phyloP scores from a whole-genome alignment of 2,329 filamentous ascomycete genomes.

The Teratosphaeria nubilosa region DNA sequence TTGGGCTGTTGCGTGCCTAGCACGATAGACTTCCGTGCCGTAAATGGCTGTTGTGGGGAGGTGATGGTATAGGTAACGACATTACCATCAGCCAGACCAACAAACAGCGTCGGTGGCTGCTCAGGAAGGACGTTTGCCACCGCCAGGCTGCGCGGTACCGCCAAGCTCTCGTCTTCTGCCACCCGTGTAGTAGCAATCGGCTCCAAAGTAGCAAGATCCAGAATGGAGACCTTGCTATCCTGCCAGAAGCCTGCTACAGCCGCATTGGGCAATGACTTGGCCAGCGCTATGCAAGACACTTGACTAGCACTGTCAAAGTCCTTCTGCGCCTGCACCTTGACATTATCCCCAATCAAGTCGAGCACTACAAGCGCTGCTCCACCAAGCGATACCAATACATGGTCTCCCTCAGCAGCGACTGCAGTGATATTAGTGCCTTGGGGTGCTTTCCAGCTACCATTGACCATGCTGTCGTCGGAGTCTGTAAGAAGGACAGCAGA shows the following conservation, averaged over 20 bases:
- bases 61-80: slow-evolving; percentile 75
- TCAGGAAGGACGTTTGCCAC: slow-evolving; percentile 63
- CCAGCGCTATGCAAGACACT: slow-evolving; percentile 73
- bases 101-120: slow-evolving; percentile 66
- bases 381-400: slow-evolving; percentile 63
- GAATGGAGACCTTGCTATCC: slow-evolving; percentile 65
- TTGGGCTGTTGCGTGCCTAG: slow-evolving; percentile 76
- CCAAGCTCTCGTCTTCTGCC: slow-evolving; percentile 48
- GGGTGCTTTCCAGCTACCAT: slow-evolving; percentile 49
- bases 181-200: slow-evolving; percentile 53
- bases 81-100: slow-evolving; percentile 86
- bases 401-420: slow-evolving; percentile 61
- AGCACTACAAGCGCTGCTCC: slow-evolving; percentile 65
- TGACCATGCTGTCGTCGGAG: slow-evolving; percentile 36
- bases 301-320: slow-evolving; percentile 59
- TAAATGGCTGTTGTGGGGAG: slow-evolving; percentile 47
- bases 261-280: slow-evolving; percentile 50
- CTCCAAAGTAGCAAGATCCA: slow-evolving; percentile 53
- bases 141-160: slow-evolving; percentile 72
- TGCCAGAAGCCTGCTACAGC: slow-evolving; percentile 85
- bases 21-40: slow-evolving; percentile 67
- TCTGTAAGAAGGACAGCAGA: slow-evolving; percentile 54
- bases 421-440: slow-evolving; percentile 54
- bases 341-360: slow-evolving; percentile 40
- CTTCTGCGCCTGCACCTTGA: slow-evolving; percentile 50